A percentile compares a stretch with the other conserved stretches of the same genome.
Evolutionary conservation across 2,329 filamentous ascomycete species (phyloP).

Genomic region (Emmonsiellopsis sp.): DNA sequence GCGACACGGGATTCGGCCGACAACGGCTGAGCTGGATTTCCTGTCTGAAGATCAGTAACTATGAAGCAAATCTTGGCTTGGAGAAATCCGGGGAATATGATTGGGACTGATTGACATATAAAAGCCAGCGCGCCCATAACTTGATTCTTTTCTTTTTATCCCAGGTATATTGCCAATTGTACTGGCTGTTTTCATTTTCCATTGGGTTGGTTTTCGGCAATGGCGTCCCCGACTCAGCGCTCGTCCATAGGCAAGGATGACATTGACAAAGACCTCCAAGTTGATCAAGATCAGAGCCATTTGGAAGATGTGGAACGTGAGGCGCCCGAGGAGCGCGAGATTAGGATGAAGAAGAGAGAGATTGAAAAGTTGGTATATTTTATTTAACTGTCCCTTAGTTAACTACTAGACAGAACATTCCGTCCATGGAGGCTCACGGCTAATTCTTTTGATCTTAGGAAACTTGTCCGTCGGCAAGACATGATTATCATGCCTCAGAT

Average conservation of each 20-base stretch:
- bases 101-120: too few relatives aligned
- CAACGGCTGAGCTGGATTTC: too few relatives aligned
- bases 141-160: too few relatives aligned
- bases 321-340: background rate
- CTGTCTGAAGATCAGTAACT: too few relatives aligned
- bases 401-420: too few relatives aligned
- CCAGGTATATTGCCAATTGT: too few relatives aligned
- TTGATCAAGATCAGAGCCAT: background rate
- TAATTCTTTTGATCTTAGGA: slow-evolving; percentile 1
- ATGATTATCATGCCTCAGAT: slow-evolving; percentile 12
- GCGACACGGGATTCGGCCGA: too few relatives aligned
- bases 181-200: too few relatives aligned
- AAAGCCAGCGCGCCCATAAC: too few relatives aligned
- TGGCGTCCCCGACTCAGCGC: background rate
- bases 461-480: slow-evolving; percentile 11
- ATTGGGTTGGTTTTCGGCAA: background rate
- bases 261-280: background rate
- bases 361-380: slow-evolving; percentile 7
- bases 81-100: too few relatives aligned
- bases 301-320: background rate
- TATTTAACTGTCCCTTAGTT: background rate
- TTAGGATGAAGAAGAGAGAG: background rate
- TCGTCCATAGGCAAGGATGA: background rate
- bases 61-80: too few relatives aligned
- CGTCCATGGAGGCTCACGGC: background rate